Conservation (phyloP, 306 rosid genomes). For the Albizia julibrissin region DNA sequence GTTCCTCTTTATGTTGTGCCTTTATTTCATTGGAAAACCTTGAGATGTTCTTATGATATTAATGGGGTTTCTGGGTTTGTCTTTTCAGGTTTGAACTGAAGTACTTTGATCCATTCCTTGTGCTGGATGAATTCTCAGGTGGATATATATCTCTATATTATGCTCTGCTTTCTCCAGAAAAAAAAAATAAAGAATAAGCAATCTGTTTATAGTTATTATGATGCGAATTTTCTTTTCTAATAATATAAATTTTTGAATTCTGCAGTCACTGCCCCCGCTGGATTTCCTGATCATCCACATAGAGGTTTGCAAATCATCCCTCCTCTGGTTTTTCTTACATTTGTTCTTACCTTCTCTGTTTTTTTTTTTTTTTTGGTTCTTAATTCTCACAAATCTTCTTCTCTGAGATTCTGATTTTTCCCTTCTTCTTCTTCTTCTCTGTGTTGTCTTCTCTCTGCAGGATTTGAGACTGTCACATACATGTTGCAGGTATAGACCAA, state of each 20-base stretch:
- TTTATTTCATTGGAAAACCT: not conserved
- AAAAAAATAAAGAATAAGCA: not conserved
- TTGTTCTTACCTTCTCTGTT: not conserved
- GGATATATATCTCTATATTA: slow-evolving; percentile 34
- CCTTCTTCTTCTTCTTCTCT: not conserved
- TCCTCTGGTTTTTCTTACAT: not conserved
- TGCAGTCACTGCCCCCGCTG: slow-evolving; percentile 95
- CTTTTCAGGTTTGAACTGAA: slow-evolving; percentile 80
- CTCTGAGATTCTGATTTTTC: slow-evolving; percentile 31
- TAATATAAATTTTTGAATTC: slow-evolving; percentile 25
- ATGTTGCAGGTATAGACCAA: slow-evolving; percentile 80
- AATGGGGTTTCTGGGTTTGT: slow-evolving; percentile 31
- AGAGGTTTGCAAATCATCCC: slow-evolving; percentile 58
- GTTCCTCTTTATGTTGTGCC: not conserved
- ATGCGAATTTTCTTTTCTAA: slow-evolving; percentile 5
- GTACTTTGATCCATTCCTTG: slow-evolving; percentile 93
- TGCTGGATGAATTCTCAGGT: slow-evolving; percentile 96
- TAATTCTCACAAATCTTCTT: not conserved
- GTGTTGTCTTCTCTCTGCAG: slow-evolving; percentile 45
- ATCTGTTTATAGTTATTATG: not conserved
- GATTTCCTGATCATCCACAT: slow-evolving; percentile 98
- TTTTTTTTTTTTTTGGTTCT: not conserved
- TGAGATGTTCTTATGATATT: slow-evolving; percentile 27
- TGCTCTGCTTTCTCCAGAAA: slow-evolving; percentile 26
- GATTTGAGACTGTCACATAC: slow-evolving; percentile 97